Base-by-base conservation (phyloP, 2,329 filamentous ascomycete species). In the Hypoxylon sp. region DNA sequence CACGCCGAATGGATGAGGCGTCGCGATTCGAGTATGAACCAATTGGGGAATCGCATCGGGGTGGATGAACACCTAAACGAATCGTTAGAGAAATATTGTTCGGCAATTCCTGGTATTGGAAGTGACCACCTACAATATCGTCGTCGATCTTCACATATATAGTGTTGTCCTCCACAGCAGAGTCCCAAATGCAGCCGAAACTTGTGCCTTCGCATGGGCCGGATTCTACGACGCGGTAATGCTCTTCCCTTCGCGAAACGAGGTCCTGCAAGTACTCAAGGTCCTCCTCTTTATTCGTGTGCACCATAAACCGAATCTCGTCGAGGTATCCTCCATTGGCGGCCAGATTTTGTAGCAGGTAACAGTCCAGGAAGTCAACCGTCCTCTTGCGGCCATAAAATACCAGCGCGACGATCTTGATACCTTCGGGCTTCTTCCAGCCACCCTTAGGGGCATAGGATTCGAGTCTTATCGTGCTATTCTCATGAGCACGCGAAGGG, bases 1-100 rank as follows among this genome's bases (percentile, higher is more conserved):
- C 2, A 88, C 82, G 44, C 84, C 78, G 68, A 83, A 83, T 27
- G 82, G 82, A 53, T 86, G 81, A 3, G 86, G 85, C 37, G 86
- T 81, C 2, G 82, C 79, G 55, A 86, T 75, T 66, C 84, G 84
- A 19, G 84, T 86, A 68, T 84, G 83, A 24, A 88, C 80, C 6
- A 89, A 79, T 5, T 85, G 83, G 0, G 85, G 82, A 55, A 89
- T 86, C 17, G 83, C 79, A 64, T 76, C 74, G 32, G 75, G 65
- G 73, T 80, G 65, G 21, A 78, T 77, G 56, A 74, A 77, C 17
- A 76, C 48, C 75, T 76, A 42, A 67, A 56, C 32, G 48, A 17
- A 15, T 6, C 24, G 44, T 70, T 51, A 65, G 59, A 13, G 19
- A 47, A 32, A 2, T 11, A 7, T 15, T 19, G 11, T 27, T 48